Evolutionary conservation across 352 stramenopile species (phyloP).

Genomic region (Pythium guiyangense): DNA sequence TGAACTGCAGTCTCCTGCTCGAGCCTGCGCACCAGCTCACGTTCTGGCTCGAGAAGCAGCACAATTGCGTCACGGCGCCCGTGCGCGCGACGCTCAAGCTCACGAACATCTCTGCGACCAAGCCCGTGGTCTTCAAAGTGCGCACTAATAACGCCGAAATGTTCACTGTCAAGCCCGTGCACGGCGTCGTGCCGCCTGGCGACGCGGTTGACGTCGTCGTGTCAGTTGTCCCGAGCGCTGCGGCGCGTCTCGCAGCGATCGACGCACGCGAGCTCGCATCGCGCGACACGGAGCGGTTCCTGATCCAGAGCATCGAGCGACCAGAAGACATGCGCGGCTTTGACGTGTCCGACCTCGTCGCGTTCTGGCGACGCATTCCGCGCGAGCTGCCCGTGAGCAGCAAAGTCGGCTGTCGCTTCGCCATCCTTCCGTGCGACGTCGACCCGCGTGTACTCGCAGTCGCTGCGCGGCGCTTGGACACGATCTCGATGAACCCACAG

Average conservation of each 20-base stretch:
- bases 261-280: conserved; percentile 22
- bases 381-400: conserved; percentile 50
- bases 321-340: conserved; percentile 40
- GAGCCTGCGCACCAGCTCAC: conserved; percentile 37
- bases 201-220: conserved; percentile 31
- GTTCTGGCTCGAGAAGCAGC: conserved; percentile 5
- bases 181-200: conserved; percentile 47
- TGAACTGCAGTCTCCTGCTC: conserved; percentile 70
- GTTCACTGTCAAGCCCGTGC: conserved; percentile 68
- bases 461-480: background rate
- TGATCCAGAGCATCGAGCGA: conserved; percentile 54
- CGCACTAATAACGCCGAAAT: conserved; percentile 73
- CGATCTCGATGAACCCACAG: background rate
- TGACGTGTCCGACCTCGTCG: conserved; percentile 23
- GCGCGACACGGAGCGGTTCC: conserved; percentile 42
- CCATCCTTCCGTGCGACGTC: background rate
- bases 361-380: conserved; percentile 58
- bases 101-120: conserved; percentile 58
- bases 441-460: background rate
- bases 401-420: conserved; percentile 65
- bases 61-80: background rate
- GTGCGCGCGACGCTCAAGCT: conserved; percentile 22
- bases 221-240: conserved; percentile 27
- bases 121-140: conserved; percentile 68
- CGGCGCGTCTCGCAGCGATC: conserved; percentile 29